Evolutionary conservation across 1,284 basidiomycete genomes (phyloP), one percentile per base, ranked within the genome.

Genomic region (Tilletia caries): DNA sequence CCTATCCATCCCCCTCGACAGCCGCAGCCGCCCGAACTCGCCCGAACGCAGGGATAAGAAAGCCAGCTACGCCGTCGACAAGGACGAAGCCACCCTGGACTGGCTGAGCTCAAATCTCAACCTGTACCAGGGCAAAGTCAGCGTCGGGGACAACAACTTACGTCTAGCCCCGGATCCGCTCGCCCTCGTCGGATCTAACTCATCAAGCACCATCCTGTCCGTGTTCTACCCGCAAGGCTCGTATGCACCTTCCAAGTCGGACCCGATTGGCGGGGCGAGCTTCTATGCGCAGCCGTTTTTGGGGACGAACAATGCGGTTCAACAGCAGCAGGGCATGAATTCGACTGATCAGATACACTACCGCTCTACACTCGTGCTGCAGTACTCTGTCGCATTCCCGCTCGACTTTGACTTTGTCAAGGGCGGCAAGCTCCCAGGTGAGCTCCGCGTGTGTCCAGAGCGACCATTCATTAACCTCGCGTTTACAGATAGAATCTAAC

Each of bases 361-460:
- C 34, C 34, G 64, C 34, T 23, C 64, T 15, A 32, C 33, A 27
- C 43, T 66, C 4, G 34, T 66, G 13, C 34, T 75, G 23, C 70
- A 71, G 70, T 86, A 85, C 76, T 79, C 81, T 0, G 81, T 85
- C 68, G 84, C 71, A 70, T 83, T 85, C 69, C 73, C 80, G 5
- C 72, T 73, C 18, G 78, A 77, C 33, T 86, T 84, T 73, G 73
- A 83, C 62, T 86, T 82, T 70, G 79, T 82, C 66, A 80, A 83
- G 52, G 80, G 79, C 25, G 85, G 85, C 43, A 85, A 86, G 71
- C 79, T 86, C 27, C 85, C 85, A 1, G 85, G 85, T 20, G 23
- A 54, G 25, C 5, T 13, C 13, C 23, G 27, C 71, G 85, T 54
- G n/a, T n/a, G n/a, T n/a, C n/a, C n/a, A n/a, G n/a, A n/a, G n/a